A percentile compares a stretch with the other conserved stretches of the same genome.
phyloP scores from a whole-genome alignment of 2,329 filamentous ascomycete species.

The Pyricularia grisea region DNA sequence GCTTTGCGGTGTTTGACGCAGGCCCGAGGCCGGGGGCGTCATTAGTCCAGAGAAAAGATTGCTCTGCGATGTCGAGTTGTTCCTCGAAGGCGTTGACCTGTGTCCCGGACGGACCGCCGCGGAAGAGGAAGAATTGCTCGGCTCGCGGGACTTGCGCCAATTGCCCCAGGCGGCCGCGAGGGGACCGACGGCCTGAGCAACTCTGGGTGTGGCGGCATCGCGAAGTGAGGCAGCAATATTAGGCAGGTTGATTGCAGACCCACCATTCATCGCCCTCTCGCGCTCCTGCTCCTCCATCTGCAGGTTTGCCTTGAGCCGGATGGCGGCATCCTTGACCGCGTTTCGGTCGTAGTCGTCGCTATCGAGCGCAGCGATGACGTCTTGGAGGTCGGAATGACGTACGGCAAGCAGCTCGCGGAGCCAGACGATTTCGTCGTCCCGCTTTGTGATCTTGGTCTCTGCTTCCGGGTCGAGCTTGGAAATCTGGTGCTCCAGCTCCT shows the following conservation, averaged over 20 bases:
- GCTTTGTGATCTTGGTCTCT: slow-evolving; percentile 74
- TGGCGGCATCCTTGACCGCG: slow-evolving; percentile 78
- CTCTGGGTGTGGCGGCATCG: slow-evolving; percentile 70
- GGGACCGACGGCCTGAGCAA: slow-evolving; percentile 71
- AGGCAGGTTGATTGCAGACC: slow-evolving; percentile 57
- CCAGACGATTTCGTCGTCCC: slow-evolving; percentile 91
- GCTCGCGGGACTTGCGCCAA: slow-evolving; percentile 67
- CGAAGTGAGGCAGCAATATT: slow-evolving; percentile 69
- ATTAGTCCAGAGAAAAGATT: slow-evolving; percentile 69
- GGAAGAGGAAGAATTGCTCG: slow-evolving; percentile 24
- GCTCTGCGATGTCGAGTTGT: slow-evolving; percentile 40
- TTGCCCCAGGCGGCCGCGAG: slow-evolving; percentile 90
- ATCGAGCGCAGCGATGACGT: slow-evolving; percentile 75
- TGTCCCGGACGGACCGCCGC: not conserved
- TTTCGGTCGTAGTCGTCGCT: slow-evolving; percentile 68
- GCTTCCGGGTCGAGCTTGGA: slow-evolving; percentile 66
- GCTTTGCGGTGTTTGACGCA: slow-evolving; percentile 50
- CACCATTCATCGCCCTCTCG: slow-evolving; percentile 69
- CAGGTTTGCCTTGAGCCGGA: slow-evolving; percentile 84
- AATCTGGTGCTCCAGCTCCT: slow-evolving; percentile 69
- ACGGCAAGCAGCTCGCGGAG: slow-evolving; percentile 87
- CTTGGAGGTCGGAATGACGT: slow-evolving; percentile 81
- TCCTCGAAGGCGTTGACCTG: slow-evolving; percentile 49
- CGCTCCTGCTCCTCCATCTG: slow-evolving; percentile 98
- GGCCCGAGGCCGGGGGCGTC: slow-evolving; percentile 75